These are phyloP conservation scores for Prunus salicina DNA, from an alignment of 306 rosid species.

Conservation along the genomic window DNA sequence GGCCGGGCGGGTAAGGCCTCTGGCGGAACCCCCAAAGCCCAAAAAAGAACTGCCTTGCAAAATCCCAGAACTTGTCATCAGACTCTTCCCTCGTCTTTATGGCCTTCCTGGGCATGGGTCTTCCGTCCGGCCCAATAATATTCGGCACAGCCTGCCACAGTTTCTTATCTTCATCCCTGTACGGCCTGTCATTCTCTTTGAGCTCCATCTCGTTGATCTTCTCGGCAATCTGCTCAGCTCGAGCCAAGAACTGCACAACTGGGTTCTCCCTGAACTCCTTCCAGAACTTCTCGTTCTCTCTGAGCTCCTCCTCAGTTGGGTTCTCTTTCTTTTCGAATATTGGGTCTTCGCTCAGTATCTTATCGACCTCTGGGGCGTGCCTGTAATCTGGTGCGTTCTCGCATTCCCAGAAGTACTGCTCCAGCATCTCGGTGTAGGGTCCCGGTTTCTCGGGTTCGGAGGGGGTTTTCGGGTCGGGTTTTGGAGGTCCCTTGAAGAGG, in stretches of 20 bases:
- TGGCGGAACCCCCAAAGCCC: slow-evolving; percentile 89
- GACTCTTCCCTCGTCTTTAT: slow-evolving; percentile 38
- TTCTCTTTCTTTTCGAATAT: slow-evolving; percentile 52
- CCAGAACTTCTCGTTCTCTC: slow-evolving; percentile 53
- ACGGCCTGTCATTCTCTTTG: slow-evolving; percentile 59
- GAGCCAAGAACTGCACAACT: slow-evolving; percentile 45
- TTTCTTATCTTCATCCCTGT: slow-evolving; percentile 53
- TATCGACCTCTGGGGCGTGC: slow-evolving; percentile 73
- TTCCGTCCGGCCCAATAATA: slow-evolving; percentile 71
- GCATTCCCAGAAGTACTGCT: slow-evolving; percentile 71
- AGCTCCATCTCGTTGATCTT: slow-evolving; percentile 58
- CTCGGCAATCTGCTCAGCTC: slow-evolving; percentile 60
- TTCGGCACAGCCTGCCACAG: slow-evolving; percentile 66
- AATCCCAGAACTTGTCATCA: slow-evolving; percentile 83
- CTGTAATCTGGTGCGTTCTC: slow-evolving; percentile 58
- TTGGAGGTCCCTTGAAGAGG: slow-evolving; percentile 22
- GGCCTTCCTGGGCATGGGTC: slow-evolving; percentile 88
- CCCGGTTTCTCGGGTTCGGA: slow-evolving; percentile 44
- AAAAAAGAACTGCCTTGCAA: slow-evolving; percentile 69
- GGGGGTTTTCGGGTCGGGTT: slow-evolving; percentile 15
- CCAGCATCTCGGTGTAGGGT: slow-evolving; percentile 39
- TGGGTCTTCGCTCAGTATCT: slow-evolving; percentile 49
- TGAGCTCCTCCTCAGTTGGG: slow-evolving; percentile 56
- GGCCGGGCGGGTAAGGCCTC: slow-evolving; percentile 76
- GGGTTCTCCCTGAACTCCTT: slow-evolving; percentile 50